Evolutionary conservation across 495 filamentous ascomycete species (phyloP).

Genomic region (Aspergillus carlsbadensis): DNA sequence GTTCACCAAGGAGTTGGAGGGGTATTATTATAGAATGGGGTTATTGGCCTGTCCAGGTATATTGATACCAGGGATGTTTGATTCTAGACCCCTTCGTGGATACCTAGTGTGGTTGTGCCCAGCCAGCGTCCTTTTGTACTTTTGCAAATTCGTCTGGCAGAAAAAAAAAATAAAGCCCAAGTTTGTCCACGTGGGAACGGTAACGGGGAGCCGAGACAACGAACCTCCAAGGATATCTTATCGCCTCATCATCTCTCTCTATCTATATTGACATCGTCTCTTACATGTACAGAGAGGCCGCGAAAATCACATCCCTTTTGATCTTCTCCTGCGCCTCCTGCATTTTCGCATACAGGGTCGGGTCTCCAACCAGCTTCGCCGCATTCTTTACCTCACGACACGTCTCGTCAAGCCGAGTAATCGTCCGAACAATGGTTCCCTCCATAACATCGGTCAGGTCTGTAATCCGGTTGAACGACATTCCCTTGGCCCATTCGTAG

Average conservation of each 20-base stretch:
- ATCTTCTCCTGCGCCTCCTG: conserved; percentile 94
- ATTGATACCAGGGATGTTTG: too few species aligned
- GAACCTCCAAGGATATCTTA: neutral
- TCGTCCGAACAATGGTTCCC: conserved; percentile 91
- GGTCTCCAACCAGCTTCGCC: conserved; percentile 94
- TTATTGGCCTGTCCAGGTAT: neutral
- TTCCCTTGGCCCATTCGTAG: conserved; percentile 96
- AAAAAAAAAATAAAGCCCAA: conserved; percentile 11
- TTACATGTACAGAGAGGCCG: conserved; percentile 79
- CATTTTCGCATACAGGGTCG: conserved; percentile 92
- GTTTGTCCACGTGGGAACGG: conserved; percentile 15
- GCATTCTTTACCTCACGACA: conserved; percentile 98
- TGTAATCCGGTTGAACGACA: conserved; percentile 98
- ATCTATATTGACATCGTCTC: neutral
- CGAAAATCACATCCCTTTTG: conserved; percentile 90
- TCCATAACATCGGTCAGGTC: conserved; percentile 96
- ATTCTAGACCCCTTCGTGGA: neutral
- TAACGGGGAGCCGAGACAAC: neutral
- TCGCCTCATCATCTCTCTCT: neutral
- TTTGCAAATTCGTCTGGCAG: conserved; percentile 16
- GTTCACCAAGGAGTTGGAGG: neutral
- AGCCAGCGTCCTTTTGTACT: neutral
- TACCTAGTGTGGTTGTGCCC: neutral
- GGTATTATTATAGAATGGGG: neutral
- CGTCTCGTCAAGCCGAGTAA: conserved; percentile 90